A percentile compares a stretch with the other conserved stretches of the same genome.
Evolutionary conservation across 495 filamentous ascomycete species (phyloP).

Genomic region (Penicillium cataractarum): DNA sequence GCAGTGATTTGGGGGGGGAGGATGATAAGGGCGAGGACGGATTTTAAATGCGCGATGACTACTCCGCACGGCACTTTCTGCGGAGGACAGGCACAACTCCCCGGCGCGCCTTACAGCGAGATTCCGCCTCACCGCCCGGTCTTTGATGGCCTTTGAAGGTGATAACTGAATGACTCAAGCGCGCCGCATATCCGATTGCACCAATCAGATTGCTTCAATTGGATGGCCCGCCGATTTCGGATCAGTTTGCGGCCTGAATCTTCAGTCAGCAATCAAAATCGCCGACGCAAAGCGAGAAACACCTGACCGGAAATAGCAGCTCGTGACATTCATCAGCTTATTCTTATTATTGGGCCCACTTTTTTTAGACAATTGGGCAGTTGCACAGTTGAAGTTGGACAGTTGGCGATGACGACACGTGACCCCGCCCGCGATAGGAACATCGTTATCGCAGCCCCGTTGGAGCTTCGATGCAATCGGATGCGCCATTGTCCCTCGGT

Average conservation of each 20-base stretch:
- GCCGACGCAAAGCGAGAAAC: constrained; percentile 19
- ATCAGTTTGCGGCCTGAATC: constrained; percentile 4
- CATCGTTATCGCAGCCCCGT: constrained; percentile 20
- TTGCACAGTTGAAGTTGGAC: too few species aligned
- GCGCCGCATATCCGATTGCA: not conserved
- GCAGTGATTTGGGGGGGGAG: constrained; percentile 4
- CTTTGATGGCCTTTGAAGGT: not conserved
- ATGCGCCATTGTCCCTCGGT: not conserved
- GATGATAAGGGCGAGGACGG: constrained; percentile 19
- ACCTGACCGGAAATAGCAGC: constrained; percentile 12
- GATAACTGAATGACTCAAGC: constrained; percentile 16
- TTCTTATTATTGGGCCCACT: not conserved
- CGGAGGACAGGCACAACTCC: constrained; percentile 43
- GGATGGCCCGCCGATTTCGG: constrained; percentile 28
- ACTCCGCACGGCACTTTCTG: constrained; percentile 21
- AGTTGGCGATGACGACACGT: constrained; percentile 13
- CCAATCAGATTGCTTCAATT: constrained; percentile 21
- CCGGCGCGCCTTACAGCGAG: constrained; percentile 11
- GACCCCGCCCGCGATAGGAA: constrained; percentile 17
- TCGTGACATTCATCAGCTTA: not conserved
- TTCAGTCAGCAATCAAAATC: not conserved
- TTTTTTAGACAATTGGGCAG: not conserved
- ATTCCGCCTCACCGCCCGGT: constrained; percentile 26
- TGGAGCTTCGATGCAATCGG: not conserved
- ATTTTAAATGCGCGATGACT: constrained; percentile 34